phyloP scores from a whole-genome alignment of 2,329 filamentous ascomycete genomes.

The Pseudogymnoascus sp. region DNA sequence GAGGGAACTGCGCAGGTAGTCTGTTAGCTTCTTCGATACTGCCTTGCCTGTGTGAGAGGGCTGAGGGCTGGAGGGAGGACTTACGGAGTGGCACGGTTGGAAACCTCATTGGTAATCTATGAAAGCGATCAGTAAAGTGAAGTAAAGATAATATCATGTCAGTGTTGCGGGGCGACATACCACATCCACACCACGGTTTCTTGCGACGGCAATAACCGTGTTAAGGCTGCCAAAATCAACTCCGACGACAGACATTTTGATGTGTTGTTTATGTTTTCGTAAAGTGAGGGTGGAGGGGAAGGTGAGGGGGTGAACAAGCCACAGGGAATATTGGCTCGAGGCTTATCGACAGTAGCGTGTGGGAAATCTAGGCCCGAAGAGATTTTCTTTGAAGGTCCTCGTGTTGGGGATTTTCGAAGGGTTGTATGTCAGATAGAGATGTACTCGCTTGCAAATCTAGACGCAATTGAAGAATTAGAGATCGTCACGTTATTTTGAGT shows the following conservation, averaged over 20 bases:
- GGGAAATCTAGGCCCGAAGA: slow-evolving; percentile 6
- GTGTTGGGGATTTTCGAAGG: neutral
- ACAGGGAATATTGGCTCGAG: slow-evolving; percentile 4
- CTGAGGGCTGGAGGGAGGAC: slow-evolving; percentile 34
- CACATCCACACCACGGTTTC: slow-evolving; percentile 98
- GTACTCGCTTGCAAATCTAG: slow-evolving; percentile 2
- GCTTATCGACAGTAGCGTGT: slow-evolving; percentile 9
- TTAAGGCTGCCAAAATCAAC: slow-evolving; percentile 89
- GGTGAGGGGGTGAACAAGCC: slow-evolving; percentile 8
- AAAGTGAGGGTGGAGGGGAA: neutral
- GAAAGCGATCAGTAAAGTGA: slow-evolving; percentile 28
- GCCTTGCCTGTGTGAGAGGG: neutral
- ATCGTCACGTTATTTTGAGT: slow-evolving; percentile 1
- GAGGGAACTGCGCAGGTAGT: slow-evolving; percentile 56
- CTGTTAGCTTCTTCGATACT: slow-evolving; percentile 14
- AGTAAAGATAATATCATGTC: slow-evolving; percentile 14
- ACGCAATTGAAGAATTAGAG: slow-evolving; percentile 1
- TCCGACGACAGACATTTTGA: slow-evolving; percentile 25
- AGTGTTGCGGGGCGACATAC: slow-evolving; percentile 51
- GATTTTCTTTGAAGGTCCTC: neutral
- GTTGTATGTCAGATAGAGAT: slow-evolving; percentile 5
- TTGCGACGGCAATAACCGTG: slow-evolving; percentile 93
- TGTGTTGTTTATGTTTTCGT: neutral
- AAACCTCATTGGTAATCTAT: slow-evolving; percentile 97
- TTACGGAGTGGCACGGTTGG: slow-evolving; percentile 96